Evolutionary conservation across 192 early-diverging fungal genomes (phyloP), one percentile per base, ranked within the genome.

Genomic region (Obelidium mucronatum): DNA sequence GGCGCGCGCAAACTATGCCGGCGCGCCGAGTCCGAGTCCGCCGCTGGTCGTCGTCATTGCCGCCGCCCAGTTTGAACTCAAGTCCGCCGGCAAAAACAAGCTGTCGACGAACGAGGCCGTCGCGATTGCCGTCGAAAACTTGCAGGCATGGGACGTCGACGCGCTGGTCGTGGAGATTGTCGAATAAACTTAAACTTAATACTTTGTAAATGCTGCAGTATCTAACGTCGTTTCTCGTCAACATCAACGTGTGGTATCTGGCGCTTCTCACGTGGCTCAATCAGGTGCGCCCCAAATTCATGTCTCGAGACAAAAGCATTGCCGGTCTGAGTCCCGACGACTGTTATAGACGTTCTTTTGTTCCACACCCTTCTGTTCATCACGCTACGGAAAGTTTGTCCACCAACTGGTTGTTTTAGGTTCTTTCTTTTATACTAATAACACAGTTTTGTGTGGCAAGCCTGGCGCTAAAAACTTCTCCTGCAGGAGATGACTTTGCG

Each of bases 401-500:
- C 79, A 83, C 51, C 63, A 79, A 42, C 73, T 83, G 28, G 75
- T 77, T 33, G 60, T 83, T 24, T 73, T 83, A 17, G 79, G 79
- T 80, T 40, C 39, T 1, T 35, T 37, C 40, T 15, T 1, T 30
- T 13, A 30, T 19, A 28, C 35, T 1, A 33, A 30, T 52, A 35
- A 51, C 42, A 5, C 33, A 2, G 22, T 35, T 26, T 52, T n/a
- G 28, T 6, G 13, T 51, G 31, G 63, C 24, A 66, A 35, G 48
- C n/a, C 15, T n/a, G 15, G 33, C 8, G 24, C 6, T 1, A n/a
- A 24, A 15, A 3, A 53, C 19, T 51, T 42, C 33, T 56, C 8
- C 28, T 26, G 2, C 54, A 82, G 81, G 82, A 11, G 82, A 83
- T 56, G 82, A 83, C 51, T 63, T 74, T 52, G 82, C 82, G 13